Base-by-base conservation (phyloP, 768 basidiomycete species). In the Tylopilus balloui region DNA sequence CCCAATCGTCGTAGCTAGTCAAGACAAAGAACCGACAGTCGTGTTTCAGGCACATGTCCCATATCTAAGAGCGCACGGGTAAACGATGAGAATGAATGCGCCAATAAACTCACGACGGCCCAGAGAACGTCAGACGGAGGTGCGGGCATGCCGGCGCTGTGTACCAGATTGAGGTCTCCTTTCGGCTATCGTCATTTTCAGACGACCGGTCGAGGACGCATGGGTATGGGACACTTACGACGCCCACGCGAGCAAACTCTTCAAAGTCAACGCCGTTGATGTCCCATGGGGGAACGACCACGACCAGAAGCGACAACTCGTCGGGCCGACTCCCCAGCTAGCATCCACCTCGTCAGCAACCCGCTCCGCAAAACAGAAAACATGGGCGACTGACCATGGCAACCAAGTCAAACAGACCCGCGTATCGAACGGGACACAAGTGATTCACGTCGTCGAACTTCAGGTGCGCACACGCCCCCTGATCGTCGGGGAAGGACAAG, bases 1-100 rank as follows among this genome's bases (percentile, higher is more conserved):
- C 50, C 56, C 58, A 55, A 0, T 52, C n/a, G 6, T 58, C 46
- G 32, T 60, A 56, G n/a, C 39, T 54, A 4, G 54, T 58, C 47
- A 56, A 31, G 23, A 51, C 19, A 42, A 60, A 58, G 41, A 38
- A 54, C 13, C 42, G 55, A 28, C 52, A 55, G 6, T 52, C 17
- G 24, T 38, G 8, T 17, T 49, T 38, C 14, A 17, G 19, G 14
- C 60, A 61, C 8, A 53, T 27, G 27, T 52, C 53, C 56, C 54
- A 60, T 3, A 56, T 51, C 60, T 62, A 24, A 10, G 10, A 11
- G 36, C 31, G n/a, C 19, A 15, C 14, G 8, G 10, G n/a, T 23
- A 39, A 28, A 6, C 4, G 24, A 25, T 25, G 24, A 25, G 8
- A 8, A 25, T 8, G 24, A 25, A 8, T 8, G 24, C 24, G 24